These are phyloP conservation scores for Amyloporia xantha DNA, from an alignment of 768 basidiomycete species.

Conservation along the genomic window DNA sequence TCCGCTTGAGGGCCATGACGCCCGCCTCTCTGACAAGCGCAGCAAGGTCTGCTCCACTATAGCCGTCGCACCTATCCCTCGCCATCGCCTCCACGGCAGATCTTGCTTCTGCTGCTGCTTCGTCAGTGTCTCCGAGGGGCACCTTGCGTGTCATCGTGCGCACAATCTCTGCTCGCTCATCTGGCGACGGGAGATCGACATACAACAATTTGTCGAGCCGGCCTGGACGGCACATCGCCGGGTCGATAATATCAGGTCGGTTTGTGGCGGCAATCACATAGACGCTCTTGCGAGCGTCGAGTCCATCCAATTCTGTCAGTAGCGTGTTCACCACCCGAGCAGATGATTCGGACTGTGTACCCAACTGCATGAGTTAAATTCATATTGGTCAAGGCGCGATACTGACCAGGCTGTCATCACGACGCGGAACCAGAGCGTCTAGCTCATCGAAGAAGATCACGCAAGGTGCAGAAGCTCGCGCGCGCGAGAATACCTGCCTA, in stretches of 20 bases:
- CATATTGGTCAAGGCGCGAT: not conserved
- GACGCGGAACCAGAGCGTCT: conserved; percentile 83
- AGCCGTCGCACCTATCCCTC: conserved; percentile 67
- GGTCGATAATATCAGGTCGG: conserved; percentile 95
- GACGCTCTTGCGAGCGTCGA: conserved; percentile 79
- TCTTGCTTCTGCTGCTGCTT: conserved; percentile 10
- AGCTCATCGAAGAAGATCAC: conserved; percentile 96
- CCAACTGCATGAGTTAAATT: not conserved
- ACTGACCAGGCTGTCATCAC: conserved; percentile 83
- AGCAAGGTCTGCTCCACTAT: conserved; percentile 89
- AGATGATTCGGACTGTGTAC: conserved; percentile 77
- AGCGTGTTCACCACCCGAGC: conserved; percentile 92
- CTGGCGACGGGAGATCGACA: conserved; percentile 72
- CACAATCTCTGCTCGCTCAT: conserved; percentile 80
- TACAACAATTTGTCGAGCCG: conserved; percentile 91
- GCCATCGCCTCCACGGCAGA: conserved; percentile 42
- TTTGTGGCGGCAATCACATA: conserved; percentile 96
- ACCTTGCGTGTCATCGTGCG: conserved; percentile 67
- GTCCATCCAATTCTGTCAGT: conserved; percentile 88
- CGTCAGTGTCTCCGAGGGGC: conserved; percentile 43
- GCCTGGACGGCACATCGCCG: conserved; percentile 96
- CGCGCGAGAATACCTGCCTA: conserved; percentile 88
- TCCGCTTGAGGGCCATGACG: conserved; percentile 69
- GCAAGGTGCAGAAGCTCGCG: conserved; percentile 89
- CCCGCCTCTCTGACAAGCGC: conserved; percentile 86